Percentiles rank a stretch among this genome's conserved stretches.
These are phyloP conservation scores for Chalara sp. DNA, from an alignment of 2,329 filamentous ascomycete species.

Conservation along the genomic window DNA sequence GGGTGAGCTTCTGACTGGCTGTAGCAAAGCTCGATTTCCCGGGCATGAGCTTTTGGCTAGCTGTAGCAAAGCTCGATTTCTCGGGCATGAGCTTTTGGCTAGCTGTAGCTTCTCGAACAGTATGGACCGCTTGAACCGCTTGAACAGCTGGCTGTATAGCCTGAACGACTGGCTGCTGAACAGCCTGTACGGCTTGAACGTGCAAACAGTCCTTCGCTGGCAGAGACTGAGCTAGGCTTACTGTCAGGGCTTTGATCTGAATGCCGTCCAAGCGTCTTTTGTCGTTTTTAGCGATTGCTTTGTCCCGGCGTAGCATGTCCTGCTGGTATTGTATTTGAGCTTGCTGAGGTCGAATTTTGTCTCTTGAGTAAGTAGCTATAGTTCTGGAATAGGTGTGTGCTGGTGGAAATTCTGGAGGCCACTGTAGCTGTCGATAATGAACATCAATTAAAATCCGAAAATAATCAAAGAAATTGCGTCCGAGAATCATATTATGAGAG, in stretches of 20 bases:
- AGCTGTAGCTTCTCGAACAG: not conserved
- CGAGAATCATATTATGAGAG: not conserved
- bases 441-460: not conserved
- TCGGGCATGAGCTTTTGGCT: not conserved
- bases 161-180: not conserved
- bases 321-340: not conserved
- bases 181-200: not conserved
- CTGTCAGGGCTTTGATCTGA: not conserved
- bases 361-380: not conserved
- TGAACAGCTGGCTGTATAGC: not conserved
- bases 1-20: not conserved
- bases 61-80: not conserved
- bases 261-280: not conserved
- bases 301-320: not conserved
- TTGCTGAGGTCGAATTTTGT: not conserved
- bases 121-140: not conserved
- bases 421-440: not conserved
- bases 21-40: too few species aligned
- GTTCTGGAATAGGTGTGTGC: not conserved
- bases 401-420: not conserved
- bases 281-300: not conserved
- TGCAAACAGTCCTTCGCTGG: not conserved
- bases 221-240: not conserved
- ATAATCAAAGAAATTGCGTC: too few species aligned
- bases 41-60: too few species aligned